These are phyloP conservation scores for Taphrina flavorubra DNA, from an alignment of 1,139 yeast species.

Conservation along the genomic window DNA sequence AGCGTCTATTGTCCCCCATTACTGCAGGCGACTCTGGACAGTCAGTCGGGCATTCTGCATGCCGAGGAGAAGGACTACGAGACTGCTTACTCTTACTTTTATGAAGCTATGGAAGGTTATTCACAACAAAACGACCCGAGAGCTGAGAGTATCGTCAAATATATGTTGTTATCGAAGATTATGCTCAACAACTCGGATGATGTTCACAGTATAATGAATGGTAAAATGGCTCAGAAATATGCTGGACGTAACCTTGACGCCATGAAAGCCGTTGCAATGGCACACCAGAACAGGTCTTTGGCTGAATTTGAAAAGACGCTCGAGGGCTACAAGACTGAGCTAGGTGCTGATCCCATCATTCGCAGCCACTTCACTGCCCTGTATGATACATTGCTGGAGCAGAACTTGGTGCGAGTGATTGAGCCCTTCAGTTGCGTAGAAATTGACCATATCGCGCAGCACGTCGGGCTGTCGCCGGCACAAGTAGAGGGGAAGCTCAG, in stretches of 20 bases:
- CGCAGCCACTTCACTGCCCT: slow-evolving; percentile 91
- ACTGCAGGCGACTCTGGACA: slow-evolving; percentile 90
- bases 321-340: slow-evolving; percentile 70
- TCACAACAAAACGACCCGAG: slow-evolving; percentile 50
- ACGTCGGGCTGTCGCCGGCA: slow-evolving; percentile 83
- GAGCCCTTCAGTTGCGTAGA: slow-evolving; percentile 97
- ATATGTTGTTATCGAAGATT: slow-evolving; percentile 88
- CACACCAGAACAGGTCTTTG: slow-evolving; percentile 86
- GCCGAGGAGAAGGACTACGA: slow-evolving; percentile 97
- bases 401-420: slow-evolving; percentile 88
- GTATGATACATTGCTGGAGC: slow-evolving; percentile 90
- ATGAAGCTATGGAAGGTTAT: slow-evolving; percentile 91
- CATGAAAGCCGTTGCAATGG: slow-evolving; percentile 89
- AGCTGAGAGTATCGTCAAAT: slow-evolving; percentile 60
- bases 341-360: slow-evolving; percentile 84
- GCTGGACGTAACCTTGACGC: slow-evolving; percentile 81
- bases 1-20: slow-evolving; percentile 94
- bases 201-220: slow-evolving; percentile 64
- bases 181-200: slow-evolving; percentile 91
- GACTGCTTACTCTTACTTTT: slow-evolving; percentile 93
- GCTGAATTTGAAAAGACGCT: slow-evolving; percentile 87
- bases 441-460: slow-evolving; percentile 81
- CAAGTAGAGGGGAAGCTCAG: slow-evolving; percentile 93
- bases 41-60: slow-evolving; percentile 93
- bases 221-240: slow-evolving; percentile 81